Evolutionary conservation across 345 rosid genomes (phyloP), one percentile per base, ranked within the genome.

Genomic region (Populus pruinosa): DNA sequence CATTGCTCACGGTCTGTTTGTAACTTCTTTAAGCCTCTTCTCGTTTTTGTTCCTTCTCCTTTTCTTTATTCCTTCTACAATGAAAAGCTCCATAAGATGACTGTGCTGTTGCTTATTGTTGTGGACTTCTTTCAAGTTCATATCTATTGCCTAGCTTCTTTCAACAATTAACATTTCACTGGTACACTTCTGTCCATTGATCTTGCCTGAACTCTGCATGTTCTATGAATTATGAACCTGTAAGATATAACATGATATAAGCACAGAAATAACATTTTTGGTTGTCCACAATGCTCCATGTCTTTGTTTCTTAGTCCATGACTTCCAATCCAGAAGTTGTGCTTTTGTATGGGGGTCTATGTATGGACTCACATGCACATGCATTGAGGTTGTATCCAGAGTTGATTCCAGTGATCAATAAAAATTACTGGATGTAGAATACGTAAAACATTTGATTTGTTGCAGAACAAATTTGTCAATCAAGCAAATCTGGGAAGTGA

Each of bases 1-100:
- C 82, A 72, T 78, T 71, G 31, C 74, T 49, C 77, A 82, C 41
- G 93, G 93, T 91, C 85, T 76, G 80, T 56, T 72, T 61, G 27
- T 78, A n/a, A 5, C 35, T 53, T 47, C 70, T 36, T 55, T 69
- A n/a, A 38, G 72, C 70, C 79, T 33, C 25, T 74, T 33, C 43
- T 8, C 61, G 64, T 16, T 39, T 69, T 27, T 63, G 21, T 27
- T 27, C 20, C 39, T 35, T 31, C 3, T 8, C 41, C 39, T 47
- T 13, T 4, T 70, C 43, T 70, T 76, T 38, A 38, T 43, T 65
- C 50, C 23, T 64, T 71, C 49, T 70, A 50, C 23, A 55, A 44
- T 75, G 35, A 44, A 5, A 41, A 53, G 12, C 41, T 80, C 8
- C 31, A 66, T 50, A 8, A 64, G 50, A 25, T 39, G 31, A 71